Evolutionary conservation across 495 filamentous ascomycete genomes (phyloP).

Genomic region (Penicillium antarcticum): DNA sequence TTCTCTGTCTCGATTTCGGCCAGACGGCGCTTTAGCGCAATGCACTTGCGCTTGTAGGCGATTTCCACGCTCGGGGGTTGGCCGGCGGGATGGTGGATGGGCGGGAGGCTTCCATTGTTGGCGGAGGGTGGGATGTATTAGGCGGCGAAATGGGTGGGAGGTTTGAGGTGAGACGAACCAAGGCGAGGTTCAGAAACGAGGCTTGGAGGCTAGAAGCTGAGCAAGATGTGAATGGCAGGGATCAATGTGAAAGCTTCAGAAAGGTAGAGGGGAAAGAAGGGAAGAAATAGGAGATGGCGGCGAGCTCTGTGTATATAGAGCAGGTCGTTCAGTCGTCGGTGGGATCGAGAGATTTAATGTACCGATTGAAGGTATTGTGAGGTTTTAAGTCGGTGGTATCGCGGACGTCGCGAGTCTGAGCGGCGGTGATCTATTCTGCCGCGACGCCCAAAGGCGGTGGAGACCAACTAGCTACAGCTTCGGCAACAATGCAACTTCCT

Average conservation of each 20-base stretch:
- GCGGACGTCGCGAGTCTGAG: too few species aligned
- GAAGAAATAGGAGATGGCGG: background rate
- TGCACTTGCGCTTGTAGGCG: constrained; percentile 95
- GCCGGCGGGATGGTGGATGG: constrained; percentile 23
- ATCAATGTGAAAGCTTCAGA: background rate
- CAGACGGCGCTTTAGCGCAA: constrained; percentile 87
- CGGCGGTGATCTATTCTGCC: constrained; percentile 25
- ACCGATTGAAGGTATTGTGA: too few species aligned
- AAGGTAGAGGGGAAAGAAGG: background rate
- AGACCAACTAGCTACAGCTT: background rate
- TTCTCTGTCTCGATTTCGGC: constrained; percentile 87
- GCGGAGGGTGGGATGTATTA: background rate
- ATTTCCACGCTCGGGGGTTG: constrained; percentile 88
- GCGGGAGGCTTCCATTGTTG: constrained; percentile 30
- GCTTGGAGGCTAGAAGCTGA: background rate
- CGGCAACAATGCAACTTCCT: background rate
- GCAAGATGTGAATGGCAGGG: constrained; percentile 1
- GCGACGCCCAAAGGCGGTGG: constrained; percentile 20
- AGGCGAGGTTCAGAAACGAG: background rate
- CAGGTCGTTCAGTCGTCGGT: background rate
- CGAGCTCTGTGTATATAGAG: background rate
- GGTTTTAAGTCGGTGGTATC: too few species aligned
- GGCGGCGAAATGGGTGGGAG: background rate
- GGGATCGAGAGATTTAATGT: too few species aligned
- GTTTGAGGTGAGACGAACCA: background rate